Base-by-base conservation (phyloP, 305 asterid genomes). In the Fraxinus dipetala region DNA sequence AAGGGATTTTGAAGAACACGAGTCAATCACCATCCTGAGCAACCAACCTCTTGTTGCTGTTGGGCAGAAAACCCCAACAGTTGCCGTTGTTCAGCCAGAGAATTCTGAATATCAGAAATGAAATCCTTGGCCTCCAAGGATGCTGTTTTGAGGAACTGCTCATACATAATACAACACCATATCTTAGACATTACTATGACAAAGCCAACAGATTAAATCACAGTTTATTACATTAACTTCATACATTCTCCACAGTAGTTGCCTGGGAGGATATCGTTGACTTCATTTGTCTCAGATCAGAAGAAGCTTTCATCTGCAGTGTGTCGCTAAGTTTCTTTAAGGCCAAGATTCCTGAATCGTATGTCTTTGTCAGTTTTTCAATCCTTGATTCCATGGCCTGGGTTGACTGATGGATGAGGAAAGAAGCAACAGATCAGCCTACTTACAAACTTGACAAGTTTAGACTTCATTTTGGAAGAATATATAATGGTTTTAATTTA, bases 1-100 rank as follows among this genome's bases (percentile, higher is more conserved):
- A 13, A 81, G 30, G 16, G 38, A 70, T 65, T 72, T 24, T 16
- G 45, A 65, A 77, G 83, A 85, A 70, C 48, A 11, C 34, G 22
- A 67, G 34, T 32, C 20, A 73, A 31, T 43, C 26, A 73, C n/a
- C 13, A 30, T 76, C 61, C 43, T 78, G 86, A 73, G 75, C 13
- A 31, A 48, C 85, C 40, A 83, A 93, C 98, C 97, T 94, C 95
- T 83, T 91, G 88, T 56, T 88, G 94, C 87, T 90, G 93, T 87
- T 91, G 89, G 81, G 93, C 90, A 72, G 91, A 90, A 87, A 88
- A 90, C 75, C 86, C 90, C 87, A 92, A 59, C 75, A 91, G 70
- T 78, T 87, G 81, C 56, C 85, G 84, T 87, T 91, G 96, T 79
- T 93, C 97, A 31, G 82, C 77, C 45, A 94, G 82, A 78, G 93